A percentile compares a stretch with the other conserved stretches of the same genome.
Evolutionary conservation across 305 asterid genomes (phyloP).

Genomic region (Fraxinus latifolia): DNA sequence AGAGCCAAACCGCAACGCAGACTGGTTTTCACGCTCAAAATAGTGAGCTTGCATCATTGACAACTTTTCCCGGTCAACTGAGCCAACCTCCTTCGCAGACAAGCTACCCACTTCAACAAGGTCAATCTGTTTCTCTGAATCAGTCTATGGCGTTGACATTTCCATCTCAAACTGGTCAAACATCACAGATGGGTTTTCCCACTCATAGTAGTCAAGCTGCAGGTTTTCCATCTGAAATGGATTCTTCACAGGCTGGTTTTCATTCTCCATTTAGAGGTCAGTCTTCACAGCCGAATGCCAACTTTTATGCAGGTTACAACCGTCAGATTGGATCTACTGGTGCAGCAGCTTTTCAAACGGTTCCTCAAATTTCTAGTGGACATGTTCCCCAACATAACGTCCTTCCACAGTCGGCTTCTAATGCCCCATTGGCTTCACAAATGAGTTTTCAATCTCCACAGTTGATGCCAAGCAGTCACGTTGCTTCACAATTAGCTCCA

Average conservation of each 20-base stretch:
- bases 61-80: constrained; percentile 40
- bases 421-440: not conserved
- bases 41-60: constrained; percentile 30
- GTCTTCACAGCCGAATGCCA: constrained; percentile 38
- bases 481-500: not conserved
- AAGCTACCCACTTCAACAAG: constrained; percentile 2
- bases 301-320: constrained; percentile 53
- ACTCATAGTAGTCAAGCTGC: constrained; percentile 45
- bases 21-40: constrained; percentile 45
- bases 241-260: constrained; percentile 30
- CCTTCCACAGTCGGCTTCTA: not conserved
- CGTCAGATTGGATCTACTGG: constrained; percentile 39
- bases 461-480: not conserved
- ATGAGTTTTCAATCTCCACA: not conserved
- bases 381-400: constrained; percentile 32
- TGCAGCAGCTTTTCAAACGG: constrained; percentile 39
- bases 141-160: not conserved
- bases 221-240: constrained; percentile 36
- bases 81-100: constrained; percentile 31
- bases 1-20: constrained; percentile 33
- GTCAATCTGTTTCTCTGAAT: constrained; percentile 1
- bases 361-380: constrained; percentile 47
- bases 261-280: constrained; percentile 23
- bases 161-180: constrained; percentile 11
- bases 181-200: constrained; percentile 49